phyloP scores from a whole-genome alignment of 345 rosid species.

The Dimocarpus longan region DNA sequence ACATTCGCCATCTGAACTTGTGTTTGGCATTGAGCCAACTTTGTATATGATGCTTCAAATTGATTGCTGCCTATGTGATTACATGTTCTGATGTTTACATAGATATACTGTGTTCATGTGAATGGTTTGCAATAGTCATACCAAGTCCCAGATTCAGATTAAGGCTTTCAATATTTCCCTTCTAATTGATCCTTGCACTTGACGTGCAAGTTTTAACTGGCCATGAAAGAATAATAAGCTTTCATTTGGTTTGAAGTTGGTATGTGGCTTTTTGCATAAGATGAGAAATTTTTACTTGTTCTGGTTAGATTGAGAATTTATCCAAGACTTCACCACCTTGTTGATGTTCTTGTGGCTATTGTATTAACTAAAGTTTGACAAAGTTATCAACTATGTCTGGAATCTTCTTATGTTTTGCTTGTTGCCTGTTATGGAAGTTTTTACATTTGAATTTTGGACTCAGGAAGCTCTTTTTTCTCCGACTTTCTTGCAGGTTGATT shows the following conservation, averaged over 20 bases:
- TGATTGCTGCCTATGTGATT: background rate
- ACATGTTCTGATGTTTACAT: background rate
- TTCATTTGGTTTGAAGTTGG: background rate
- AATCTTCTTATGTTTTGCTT: background rate
- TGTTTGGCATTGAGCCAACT: background rate
- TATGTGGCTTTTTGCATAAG: background rate
- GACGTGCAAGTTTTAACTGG: background rate
- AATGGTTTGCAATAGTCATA: background rate
- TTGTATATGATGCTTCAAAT: background rate
- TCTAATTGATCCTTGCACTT: background rate
- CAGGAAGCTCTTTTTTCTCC: background rate
- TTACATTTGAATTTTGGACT: conserved; percentile 10
- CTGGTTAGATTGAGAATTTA: background rate
- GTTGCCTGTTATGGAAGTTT: conserved; percentile 3
- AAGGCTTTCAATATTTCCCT: background rate
- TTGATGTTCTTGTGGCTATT: background rate
- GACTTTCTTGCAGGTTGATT: background rate
- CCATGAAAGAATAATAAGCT: background rate
- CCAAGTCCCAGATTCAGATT: background rate
- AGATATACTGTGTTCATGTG: background rate
- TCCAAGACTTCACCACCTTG: background rate
- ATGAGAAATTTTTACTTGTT: no score
- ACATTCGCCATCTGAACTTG: background rate
- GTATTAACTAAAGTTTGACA: background rate
- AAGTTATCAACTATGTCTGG: background rate